These are phyloP conservation scores for Schoenoplectus tabernaemontani DNA, from an alignment of 202 grass and related monocot species.

Conservation along the genomic window DNA sequence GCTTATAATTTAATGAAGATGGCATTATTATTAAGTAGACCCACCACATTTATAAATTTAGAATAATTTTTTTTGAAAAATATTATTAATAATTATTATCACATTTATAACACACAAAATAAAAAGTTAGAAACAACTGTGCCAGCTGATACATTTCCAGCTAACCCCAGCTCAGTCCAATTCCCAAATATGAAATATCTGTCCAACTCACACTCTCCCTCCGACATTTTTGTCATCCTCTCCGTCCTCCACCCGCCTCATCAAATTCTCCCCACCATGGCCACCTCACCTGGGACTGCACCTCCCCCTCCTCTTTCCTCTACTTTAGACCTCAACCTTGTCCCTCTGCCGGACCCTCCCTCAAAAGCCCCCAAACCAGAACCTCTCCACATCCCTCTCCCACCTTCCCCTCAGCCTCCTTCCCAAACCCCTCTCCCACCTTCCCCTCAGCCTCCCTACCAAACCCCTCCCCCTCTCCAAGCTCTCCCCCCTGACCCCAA, in stretches of 20 bases:
- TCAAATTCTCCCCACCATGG: not conserved
- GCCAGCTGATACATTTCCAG: no score
- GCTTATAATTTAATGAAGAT: no score
- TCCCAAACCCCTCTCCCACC: slow-evolving; percentile 13
- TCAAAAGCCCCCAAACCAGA: not conserved
- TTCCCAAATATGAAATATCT: no score
- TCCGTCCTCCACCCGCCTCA: not conserved
- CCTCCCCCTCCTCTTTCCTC: not conserved
- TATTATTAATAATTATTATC: no score
- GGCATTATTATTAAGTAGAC: no score
- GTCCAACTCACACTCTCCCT: not conserved
- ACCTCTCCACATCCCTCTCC: slow-evolving; percentile 1
- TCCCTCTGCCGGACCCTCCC: not conserved
- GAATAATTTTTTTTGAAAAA: no score
- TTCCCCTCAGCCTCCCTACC: not conserved
- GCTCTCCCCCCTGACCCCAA: slow-evolving; percentile 31
- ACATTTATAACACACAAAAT: no score
- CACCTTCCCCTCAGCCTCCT: not conserved
- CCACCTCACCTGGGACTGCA: not conserved
- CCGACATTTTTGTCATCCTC: not conserved
- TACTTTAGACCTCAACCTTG: not conserved
- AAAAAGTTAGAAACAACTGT: no score
- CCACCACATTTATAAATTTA: no score
- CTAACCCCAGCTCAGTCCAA: no score
- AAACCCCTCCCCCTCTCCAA: slow-evolving; percentile 35